A percentile compares a stretch with the other conserved stretches of the same genome.
phyloP scores from a whole-genome alignment of 805 yeast genomes.

The Candida ascalaphidarum region DNA sequence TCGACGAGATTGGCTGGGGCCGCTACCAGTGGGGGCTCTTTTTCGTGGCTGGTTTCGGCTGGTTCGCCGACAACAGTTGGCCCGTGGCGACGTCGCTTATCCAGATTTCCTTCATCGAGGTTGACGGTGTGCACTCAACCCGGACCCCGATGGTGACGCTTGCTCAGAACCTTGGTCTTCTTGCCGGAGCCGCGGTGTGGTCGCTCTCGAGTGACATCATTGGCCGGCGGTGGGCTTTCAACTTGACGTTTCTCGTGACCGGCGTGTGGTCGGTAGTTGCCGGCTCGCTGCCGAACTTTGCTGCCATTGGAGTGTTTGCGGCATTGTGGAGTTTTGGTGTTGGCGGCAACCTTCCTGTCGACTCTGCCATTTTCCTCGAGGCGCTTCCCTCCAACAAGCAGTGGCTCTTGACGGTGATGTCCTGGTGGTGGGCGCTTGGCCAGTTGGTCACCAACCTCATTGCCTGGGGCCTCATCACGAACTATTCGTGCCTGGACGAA shows the following conservation, averaged over 20 bases:
- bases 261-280: constrained; percentile 14
- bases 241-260: constrained; percentile 15
- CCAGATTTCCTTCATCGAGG: constrained; percentile 20
- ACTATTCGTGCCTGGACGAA: constrained; percentile 5
- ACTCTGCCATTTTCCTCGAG: constrained; percentile 16
- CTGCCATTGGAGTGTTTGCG: constrained; percentile 11
- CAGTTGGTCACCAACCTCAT: constrained; percentile 10
- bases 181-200: constrained; percentile 17
- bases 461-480: constrained; percentile 9
- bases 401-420: constrained; percentile 15
- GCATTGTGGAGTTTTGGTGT: constrained; percentile 20
- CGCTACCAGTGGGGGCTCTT: constrained; percentile 15
- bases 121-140: constrained; percentile 25
- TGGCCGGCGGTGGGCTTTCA: constrained; percentile 19
- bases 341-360: constrained; percentile 18
- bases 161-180: constrained; percentile 21
- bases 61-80: constrained; percentile 33
- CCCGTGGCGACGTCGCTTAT: constrained; percentile 28
- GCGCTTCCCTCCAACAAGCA: constrained; percentile 14
- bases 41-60: constrained; percentile 19
- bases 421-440: constrained; percentile 24
- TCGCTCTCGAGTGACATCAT: constrained; percentile 13
- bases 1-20: constrained; percentile 29
- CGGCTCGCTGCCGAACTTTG: constrained; percentile 14
- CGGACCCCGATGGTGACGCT: constrained; percentile 31